These are phyloP conservation scores for Termitomyces heimii DNA, from an alignment of 768 basidiomycete species.

Conservation along the genomic window DNA sequence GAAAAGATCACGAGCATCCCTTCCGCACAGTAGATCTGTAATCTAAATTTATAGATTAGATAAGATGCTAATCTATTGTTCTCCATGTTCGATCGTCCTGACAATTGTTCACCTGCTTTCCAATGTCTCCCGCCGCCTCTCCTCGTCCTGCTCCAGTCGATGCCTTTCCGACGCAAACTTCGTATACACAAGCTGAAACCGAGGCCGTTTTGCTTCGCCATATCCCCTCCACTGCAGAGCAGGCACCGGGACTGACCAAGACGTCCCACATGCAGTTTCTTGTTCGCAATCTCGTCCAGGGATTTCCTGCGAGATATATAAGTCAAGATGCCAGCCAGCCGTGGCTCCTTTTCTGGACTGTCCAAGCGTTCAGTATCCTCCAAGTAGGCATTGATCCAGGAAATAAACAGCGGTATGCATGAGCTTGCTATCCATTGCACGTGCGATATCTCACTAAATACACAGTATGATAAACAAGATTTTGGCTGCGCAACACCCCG, in stretches of 20 bases:
- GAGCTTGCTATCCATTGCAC: neutral
- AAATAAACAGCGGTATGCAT: slow-evolving; percentile 69
- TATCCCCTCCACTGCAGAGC: slow-evolving; percentile 25
- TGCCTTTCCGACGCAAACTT: slow-evolving; percentile 58
- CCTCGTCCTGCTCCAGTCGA: slow-evolving; percentile 41
- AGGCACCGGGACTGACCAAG: slow-evolving; percentile 42
- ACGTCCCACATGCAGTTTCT: slow-evolving; percentile 73
- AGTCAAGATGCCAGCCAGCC: slow-evolving; percentile 93
- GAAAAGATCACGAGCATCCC: neutral
- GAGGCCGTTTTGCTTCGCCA: slow-evolving; percentile 60
- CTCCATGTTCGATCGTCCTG: neutral
- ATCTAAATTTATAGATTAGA: slow-evolving; percentile 1
- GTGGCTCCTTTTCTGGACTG: slow-evolving; percentile 92
- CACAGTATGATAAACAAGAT: slow-evolving; percentile 75
- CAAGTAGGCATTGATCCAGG: slow-evolving; percentile 75
- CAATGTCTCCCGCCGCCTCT: slow-evolving; percentile 8
- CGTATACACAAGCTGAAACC: slow-evolving; percentile 54
- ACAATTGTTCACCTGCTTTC: slow-evolving; percentile 7
- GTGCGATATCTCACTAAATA: neutral
- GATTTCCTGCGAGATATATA: slow-evolving; percentile 73
- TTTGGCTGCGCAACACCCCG: slow-evolving; percentile 73
- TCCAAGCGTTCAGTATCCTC: slow-evolving; percentile 77
- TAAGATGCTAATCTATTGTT: slow-evolving; percentile 7
- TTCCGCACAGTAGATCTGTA: neutral
- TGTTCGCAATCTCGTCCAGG: slow-evolving; percentile 63